Conservation (phyloP, 2,329 filamentous ascomycete genomes). For the Talaromyces verruculosus region DNA sequence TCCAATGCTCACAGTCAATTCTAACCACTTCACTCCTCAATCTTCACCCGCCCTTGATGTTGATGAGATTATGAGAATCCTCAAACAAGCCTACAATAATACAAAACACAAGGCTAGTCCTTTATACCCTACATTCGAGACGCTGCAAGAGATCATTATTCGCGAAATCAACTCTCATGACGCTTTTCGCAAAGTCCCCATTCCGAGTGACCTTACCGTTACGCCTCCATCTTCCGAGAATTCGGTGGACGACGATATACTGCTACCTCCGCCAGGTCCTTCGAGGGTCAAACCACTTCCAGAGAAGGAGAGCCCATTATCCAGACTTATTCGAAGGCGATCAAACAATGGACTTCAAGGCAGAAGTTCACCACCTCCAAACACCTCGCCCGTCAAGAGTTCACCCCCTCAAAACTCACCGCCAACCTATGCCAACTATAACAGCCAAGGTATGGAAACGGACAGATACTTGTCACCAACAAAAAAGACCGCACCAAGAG, state of each 20-base stretch:
- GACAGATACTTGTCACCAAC: not conserved
- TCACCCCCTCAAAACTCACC: conserved; percentile 17
- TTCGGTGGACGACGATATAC: conserved; percentile 26
- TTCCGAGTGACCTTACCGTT: conserved; percentile 36
- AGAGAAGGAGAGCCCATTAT: conserved; percentile 34
- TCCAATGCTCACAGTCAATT: conserved; percentile 34
- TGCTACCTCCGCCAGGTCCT: conserved; percentile 19
- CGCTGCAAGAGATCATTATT: conserved; percentile 45
- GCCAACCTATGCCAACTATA: not conserved
- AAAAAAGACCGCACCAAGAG: conserved; percentile 21
- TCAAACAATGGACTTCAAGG: conserved; percentile 28
- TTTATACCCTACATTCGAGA: conserved; percentile 40
- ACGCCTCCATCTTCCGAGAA: conserved; percentile 33
- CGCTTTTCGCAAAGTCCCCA: conserved; percentile 39
- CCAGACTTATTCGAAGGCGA: conserved; percentile 33
- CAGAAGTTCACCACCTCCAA: conserved; percentile 25
- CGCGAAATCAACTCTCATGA: conserved; percentile 48
- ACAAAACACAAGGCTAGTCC: conserved; percentile 32
- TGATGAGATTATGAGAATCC: conserved; percentile 45
- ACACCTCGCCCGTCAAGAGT: not conserved
- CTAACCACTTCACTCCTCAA: conserved; percentile 28
- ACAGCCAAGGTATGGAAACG: not conserved
- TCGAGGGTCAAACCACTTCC: conserved; percentile 29
- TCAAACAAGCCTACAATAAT: conserved; percentile 38
- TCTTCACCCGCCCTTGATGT: conserved; percentile 35